A percentile compares a stretch with the other conserved stretches of the same genome.
These are phyloP conservation scores for Ceratobasidium sp. DNA, from an alignment of 1,284 basidiomycete genomes.

Conservation along the genomic window DNA sequence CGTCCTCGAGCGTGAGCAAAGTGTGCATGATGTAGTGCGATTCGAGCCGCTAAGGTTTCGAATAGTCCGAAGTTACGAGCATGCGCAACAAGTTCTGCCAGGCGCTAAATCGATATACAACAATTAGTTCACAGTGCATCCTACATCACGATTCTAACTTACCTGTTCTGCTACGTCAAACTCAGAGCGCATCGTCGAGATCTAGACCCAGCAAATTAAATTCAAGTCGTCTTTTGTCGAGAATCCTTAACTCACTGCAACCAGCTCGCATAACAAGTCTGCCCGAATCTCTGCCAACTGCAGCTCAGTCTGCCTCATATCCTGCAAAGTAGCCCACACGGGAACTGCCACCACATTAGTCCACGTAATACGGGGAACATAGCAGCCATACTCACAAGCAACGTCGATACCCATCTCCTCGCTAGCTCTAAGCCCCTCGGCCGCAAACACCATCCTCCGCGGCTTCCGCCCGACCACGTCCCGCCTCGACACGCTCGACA, in stretches of 20 bases:
- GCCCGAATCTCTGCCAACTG: slow-evolving; percentile 74
- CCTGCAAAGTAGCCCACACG: slow-evolving; percentile 67
- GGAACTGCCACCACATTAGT: slow-evolving; percentile 57
- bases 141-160: not conserved
- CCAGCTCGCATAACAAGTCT: slow-evolving; percentile 66
- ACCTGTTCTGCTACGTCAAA: slow-evolving; percentile 71
- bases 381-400: slow-evolving; percentile 52
- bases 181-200: slow-evolving; percentile 59
- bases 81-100: slow-evolving; percentile 71
- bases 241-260: slow-evolving; percentile 45
- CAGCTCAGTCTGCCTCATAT: slow-evolving; percentile 66
- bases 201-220: slow-evolving; percentile 23
- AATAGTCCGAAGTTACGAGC: slow-evolving; percentile 72
- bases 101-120: slow-evolving; percentile 59
- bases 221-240: no score
- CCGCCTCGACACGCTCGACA: slow-evolving; percentile 74
- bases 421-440: slow-evolving; percentile 70
- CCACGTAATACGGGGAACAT: not conserved
- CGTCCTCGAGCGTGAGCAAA: slow-evolving; percentile 73
- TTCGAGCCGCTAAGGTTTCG: slow-evolving; percentile 68
- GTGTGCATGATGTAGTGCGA: slow-evolving; percentile 75
- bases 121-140: not conserved
- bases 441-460: slow-evolving; percentile 76
- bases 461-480: slow-evolving; percentile 80
- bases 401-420: slow-evolving; percentile 65